phyloP scores from a whole-genome alignment of 1,284 basidiomycete species.

The Grifola frondosa region DNA sequence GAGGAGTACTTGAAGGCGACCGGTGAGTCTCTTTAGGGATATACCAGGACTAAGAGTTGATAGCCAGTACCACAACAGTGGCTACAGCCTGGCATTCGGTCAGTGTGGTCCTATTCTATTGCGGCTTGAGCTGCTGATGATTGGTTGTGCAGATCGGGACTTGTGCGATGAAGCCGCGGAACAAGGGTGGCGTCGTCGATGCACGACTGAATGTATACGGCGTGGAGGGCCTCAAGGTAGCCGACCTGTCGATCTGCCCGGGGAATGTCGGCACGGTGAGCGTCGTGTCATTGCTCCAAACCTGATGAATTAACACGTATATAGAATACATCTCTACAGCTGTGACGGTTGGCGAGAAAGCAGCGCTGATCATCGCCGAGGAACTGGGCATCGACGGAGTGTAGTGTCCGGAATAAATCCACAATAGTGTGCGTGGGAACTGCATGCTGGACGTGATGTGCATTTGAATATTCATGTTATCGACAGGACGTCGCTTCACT shows the following conservation, averaged over 20 bases:
- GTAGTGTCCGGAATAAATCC: too few species aligned
- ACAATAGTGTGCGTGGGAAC: too few species aligned
- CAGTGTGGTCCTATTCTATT: conserved; percentile 15
- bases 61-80: too few species aligned
- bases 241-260: conserved; percentile 65
- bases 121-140: neutral
- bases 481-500: too few species aligned
- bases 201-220: conserved; percentile 69
- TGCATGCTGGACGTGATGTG: too few species aligned
- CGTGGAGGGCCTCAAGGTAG: conserved; percentile 62
- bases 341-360: conserved; percentile 68
- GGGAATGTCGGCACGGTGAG: conserved; percentile 36
- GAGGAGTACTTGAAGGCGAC: conserved; percentile 39
- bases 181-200: conserved; percentile 75
- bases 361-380: conserved; percentile 53
- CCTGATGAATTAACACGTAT: too few species aligned
- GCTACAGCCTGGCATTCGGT: conserved; percentile 59
- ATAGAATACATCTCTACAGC: too few species aligned
- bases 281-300: too few species aligned
- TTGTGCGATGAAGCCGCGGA: conserved; percentile 69
- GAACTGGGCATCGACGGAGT: conserved; percentile 58
- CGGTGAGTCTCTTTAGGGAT: too few species aligned
- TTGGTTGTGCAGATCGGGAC: conserved; percentile 17
- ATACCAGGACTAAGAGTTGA: too few species aligned
- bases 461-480: too few species aligned